Evolutionary conservation across 2,329 filamentous ascomycete genomes (phyloP).

Genomic region (Aspergillus sojae): DNA sequence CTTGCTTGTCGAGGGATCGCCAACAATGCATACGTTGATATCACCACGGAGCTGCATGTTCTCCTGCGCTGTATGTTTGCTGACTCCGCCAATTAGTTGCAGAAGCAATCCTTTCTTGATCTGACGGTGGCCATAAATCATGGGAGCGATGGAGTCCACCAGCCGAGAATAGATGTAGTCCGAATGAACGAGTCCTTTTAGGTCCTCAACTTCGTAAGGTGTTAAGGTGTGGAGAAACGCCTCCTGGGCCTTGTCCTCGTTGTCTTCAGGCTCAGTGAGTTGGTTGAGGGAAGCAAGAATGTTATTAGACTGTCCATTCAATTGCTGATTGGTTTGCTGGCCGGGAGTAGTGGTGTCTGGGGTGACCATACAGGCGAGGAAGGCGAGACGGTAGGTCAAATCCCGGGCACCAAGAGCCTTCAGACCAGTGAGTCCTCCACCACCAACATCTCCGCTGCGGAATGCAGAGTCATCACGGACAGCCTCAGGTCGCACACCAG

Average conservation of each 20-base stretch:
- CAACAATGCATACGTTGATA: constrained; percentile 98
- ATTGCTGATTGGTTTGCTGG: constrained; percentile 67
- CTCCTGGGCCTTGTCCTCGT: constrained; percentile 83
- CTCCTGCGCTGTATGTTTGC: constrained; percentile 80
- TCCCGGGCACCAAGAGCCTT: constrained; percentile 94
- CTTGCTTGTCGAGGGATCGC: constrained; percentile 95
- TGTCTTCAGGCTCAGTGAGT: constrained; percentile 67
- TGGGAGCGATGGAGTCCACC: constrained; percentile 91
- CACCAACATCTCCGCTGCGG: constrained; percentile 77
- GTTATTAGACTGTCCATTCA: constrained; percentile 76
- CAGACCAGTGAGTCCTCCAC: constrained; percentile 81
- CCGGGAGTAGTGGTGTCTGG: constrained; percentile 83
- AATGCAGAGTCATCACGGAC: constrained; percentile 79
- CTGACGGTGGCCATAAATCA: constrained; percentile 95
- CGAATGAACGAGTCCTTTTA: constrained; percentile 90
- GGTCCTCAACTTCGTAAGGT: constrained; percentile 82
- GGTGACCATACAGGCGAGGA: constrained; percentile 93
- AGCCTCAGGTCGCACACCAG: constrained; percentile 79
- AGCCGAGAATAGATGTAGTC: constrained; percentile 93
- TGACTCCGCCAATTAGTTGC: constrained; percentile 93
- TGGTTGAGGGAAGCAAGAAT: constrained; percentile 84
- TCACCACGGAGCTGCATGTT: constrained; percentile 95
- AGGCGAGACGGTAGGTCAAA: constrained; percentile 93
- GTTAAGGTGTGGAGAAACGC: constrained; percentile 86
- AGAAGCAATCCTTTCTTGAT: constrained; percentile 96